Conservation (phyloP, 2,329 filamentous ascomycete species). For the Chrysoporthe puriensis region DNA sequence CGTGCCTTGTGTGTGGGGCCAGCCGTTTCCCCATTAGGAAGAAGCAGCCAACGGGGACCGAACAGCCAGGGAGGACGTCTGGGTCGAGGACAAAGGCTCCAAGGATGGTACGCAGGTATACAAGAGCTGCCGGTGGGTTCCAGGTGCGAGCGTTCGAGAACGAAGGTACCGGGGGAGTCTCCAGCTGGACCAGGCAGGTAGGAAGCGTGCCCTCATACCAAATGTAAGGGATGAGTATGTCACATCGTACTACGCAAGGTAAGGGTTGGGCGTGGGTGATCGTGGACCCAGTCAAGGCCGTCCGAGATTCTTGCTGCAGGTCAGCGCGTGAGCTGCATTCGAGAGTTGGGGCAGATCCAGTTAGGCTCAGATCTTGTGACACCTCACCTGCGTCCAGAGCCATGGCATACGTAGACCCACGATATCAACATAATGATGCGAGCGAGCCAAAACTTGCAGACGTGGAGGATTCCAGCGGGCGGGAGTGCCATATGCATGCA, state of each 20-base stretch:
- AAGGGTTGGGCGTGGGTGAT: slow-evolving; percentile 15
- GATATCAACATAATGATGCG: slow-evolving; percentile 17
- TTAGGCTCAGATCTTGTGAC: slow-evolving; percentile 27
- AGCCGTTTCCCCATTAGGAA: slow-evolving; percentile 22
- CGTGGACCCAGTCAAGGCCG: slow-evolving; percentile 21
- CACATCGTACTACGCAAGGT: slow-evolving; percentile 16
- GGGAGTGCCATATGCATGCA: slow-evolving; percentile 25
- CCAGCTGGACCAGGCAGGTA: slow-evolving; percentile 20
- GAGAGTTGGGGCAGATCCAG: slow-evolving; percentile 16
- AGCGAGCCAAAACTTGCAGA: slow-evolving; percentile 11
- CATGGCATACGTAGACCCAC: slow-evolving; percentile 9
- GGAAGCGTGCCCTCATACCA: slow-evolving; percentile 2
- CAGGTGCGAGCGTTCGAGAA: neutral
- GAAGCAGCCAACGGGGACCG: slow-evolving; percentile 15
- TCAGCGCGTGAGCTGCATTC: slow-evolving; percentile 8
- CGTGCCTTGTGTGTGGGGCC: slow-evolving; percentile 15
- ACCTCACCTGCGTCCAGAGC: slow-evolving; percentile 19
- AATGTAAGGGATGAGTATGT: slow-evolving; percentile 21
- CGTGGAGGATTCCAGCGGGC: slow-evolving; percentile 11
- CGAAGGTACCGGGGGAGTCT: slow-evolving; percentile 9
- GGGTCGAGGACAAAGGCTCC: neutral
- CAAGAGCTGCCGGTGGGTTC: slow-evolving; percentile 5
- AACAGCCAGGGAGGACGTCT: slow-evolving; percentile 13
- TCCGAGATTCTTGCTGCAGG: neutral
- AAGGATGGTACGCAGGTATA: slow-evolving; percentile 20